A percentile compares a stretch with the other conserved stretches of the same genome.
Conservation (phyloP, 345 rosid species). For the Gossypioides kirkii region DNA sequence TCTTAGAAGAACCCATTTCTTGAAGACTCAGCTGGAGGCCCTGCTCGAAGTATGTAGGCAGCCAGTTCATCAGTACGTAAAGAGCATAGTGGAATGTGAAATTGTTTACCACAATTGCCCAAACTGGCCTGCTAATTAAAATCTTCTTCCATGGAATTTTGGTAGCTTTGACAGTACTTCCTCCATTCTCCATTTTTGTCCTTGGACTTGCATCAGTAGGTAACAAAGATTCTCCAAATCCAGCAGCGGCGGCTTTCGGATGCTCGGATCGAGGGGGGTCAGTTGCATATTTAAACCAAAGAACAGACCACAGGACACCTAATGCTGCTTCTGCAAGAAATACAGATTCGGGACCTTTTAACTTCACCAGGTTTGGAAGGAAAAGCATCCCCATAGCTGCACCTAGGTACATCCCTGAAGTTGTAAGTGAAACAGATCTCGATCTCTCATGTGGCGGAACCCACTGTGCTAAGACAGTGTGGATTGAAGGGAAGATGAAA, state of each 20-base stretch:
- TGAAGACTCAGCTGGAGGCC: conserved; percentile 89
- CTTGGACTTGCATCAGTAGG: conserved; percentile 59
- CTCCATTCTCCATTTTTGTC: conserved; percentile 49
- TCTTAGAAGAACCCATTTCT: conserved; percentile 93
- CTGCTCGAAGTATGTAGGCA: conserved; percentile 87
- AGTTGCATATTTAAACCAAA: conserved; percentile 74
- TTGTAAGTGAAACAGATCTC: conserved; percentile 88
- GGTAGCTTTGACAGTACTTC: conserved; percentile 36
- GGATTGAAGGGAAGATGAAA: conserved; percentile 93
- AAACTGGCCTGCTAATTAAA: conserved; percentile 61
- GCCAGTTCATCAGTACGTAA: conserved; percentile 95
- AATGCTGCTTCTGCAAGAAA: conserved; percentile 82
- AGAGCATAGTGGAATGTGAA: conserved; percentile 94
- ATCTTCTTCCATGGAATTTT: conserved; percentile 90
- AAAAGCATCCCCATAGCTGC: conserved; percentile 95
- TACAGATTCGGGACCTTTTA: conserved; percentile 79
- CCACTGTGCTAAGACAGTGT: conserved; percentile 97
- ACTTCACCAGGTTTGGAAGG: conserved; percentile 83
- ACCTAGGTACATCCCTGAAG: conserved; percentile 95
- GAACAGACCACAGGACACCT: conserved; percentile 81
- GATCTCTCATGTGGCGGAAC: conserved; percentile 97
- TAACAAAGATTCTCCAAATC: conserved; percentile 69
- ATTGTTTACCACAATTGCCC: conserved; percentile 92
- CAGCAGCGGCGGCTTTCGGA: conserved; percentile 85
- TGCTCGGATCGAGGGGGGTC: conserved; percentile 94